Base-by-base conservation (phyloP, 495 filamentous ascomycete genomes). In the Annulohypoxylon nitens region DNA sequence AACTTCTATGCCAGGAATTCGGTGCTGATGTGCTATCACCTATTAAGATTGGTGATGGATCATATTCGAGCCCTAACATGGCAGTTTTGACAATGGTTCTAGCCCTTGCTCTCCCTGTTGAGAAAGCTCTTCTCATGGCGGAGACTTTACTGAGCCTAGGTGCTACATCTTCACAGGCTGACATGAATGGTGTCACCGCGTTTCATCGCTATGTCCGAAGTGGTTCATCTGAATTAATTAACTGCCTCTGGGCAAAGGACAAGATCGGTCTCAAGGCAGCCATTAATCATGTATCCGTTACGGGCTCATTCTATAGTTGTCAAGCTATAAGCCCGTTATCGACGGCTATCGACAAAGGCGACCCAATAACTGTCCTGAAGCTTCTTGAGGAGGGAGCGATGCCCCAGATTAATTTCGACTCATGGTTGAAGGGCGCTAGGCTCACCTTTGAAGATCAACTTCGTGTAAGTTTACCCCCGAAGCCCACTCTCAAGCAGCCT, bases 1-100 rank as follows among this genome's bases (percentile, higher is more conserved):
- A 90, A 45, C 81, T 88, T 20, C 85, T 97, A 5, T 92, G 93
- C 36, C 83, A 89, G 69, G 87, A 88, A 10, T 94, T 91, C 70
- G 93, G 91, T 11, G 91, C 93, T 1, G 93, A 97, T 75, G 83
- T 88, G 6, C 78, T 93, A 12, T 77, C 93, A 33, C 92, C 93
- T 0, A 82, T 95, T 70, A 94, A 93, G 76, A 73, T 81, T 3
- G 45, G 87, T 2, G 76, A 88, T 36, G 71, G 81, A 0, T 60
- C 69, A 36, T 45, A 83, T 36, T 72, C 81, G 25, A 87, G 84
- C 11, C 84, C 87, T 1, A 76, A 79, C 20, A 85, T 76, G 11
- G 90, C 90, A 1, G 87, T 93, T 30, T 80, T 95, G 50, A 91
- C 87, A 0, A 75, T 94, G 5, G 87, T 88, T 2, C 84, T 95